Percentiles rank a stretch among this genome's conserved stretches.
phyloP scores from a whole-genome alignment of 371 early-diverging fungal genomes.

The Mortierella sp. region DNA sequence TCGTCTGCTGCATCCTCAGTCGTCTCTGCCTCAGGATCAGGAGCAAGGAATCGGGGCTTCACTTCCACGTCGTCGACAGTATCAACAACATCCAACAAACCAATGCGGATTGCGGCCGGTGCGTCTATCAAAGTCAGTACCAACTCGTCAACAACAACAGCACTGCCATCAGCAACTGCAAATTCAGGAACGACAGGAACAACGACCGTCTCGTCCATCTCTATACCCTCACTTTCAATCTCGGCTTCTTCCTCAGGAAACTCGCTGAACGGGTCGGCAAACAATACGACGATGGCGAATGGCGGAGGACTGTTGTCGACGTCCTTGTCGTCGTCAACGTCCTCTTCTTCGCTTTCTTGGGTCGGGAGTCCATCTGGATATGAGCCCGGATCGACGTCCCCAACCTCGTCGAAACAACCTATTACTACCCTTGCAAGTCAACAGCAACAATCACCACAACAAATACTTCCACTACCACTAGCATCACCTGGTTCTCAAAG shows the following conservation, averaged over 20 bases:
- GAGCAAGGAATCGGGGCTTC: neutral
- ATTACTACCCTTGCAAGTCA: neutral
- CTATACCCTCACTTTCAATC: conserved; percentile 26
- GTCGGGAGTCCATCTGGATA: conserved; percentile 30
- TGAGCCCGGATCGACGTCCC: neutral
- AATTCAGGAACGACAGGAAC: neutral
- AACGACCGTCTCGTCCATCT: neutral
- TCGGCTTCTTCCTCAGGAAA: conserved; percentile 15
- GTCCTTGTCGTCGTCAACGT: conserved; percentile 44
- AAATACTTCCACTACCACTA: neutral
- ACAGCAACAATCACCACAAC: neutral
- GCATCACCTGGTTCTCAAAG: neutral
- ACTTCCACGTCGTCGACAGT: conserved; percentile 8
- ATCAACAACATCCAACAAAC: conserved; percentile 25
- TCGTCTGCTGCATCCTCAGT: conserved; percentile 16
- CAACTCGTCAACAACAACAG: neutral
- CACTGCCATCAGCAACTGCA: neutral
- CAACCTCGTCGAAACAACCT: neutral
- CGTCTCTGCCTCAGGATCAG: conserved; percentile 1
- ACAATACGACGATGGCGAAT: too few species aligned
- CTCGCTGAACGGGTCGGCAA: neutral
- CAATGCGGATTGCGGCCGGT: conserved; percentile 49
- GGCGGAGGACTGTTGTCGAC: conserved; percentile 32
- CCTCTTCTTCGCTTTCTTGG: conserved; percentile 41
- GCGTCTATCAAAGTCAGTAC: conserved; percentile 38